Base-by-base conservation (phyloP, 768 basidiomycete species). In the Asterophora lycoperdoides region DNA sequence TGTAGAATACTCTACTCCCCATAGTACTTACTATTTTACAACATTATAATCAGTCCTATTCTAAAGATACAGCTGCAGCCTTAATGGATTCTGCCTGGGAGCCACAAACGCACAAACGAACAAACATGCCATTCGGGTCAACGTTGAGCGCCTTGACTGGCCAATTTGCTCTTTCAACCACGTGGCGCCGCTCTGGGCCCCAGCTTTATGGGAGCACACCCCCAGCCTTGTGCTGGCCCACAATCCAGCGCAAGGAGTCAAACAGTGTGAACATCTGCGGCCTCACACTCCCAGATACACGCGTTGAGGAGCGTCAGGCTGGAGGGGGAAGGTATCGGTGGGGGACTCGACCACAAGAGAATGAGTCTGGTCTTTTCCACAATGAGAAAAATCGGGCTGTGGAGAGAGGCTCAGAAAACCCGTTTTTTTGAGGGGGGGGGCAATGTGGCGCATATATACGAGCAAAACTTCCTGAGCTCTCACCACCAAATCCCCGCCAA, bases 251-350 rank as follows among this genome's bases (percentile, higher is more conserved):
- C 29, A 56, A 58, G 34, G 13, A 4, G 23, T 70, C 63, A 19
- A 56, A 52, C 30, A 73, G 60, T n/a, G 64, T 58, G 23, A 62
- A 52, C 0, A 62, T 66, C 14, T 57, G 54, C 23, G 74, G 54
- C 11, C 46, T 51, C 26, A 68, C 17, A 74, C 18, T 2, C 51
- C 41, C 40, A 42, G 53, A 48, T 70, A 73, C 23, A 54, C 64
- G 72, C 75, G 52, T 75, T 71, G 41, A 56, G 60, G 47, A 78
- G 68, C 20, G 61, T 66, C 39, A 79, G 64, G 6, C 61, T 62
- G 32, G 23, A 60, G 56, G 18, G 64, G 63, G 51, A 73, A 76
- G 46, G n/a, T n/a, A n/a, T n/a, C n/a, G n/a, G n/a, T n/a, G n/a
- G n/a, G n/a, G n/a, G n/a, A n/a, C n/a, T n/a, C n/a, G n/a, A n/a